Conservation (phyloP, 2,329 filamentous ascomycete species). For the Rutstroemia sp. region DNA sequence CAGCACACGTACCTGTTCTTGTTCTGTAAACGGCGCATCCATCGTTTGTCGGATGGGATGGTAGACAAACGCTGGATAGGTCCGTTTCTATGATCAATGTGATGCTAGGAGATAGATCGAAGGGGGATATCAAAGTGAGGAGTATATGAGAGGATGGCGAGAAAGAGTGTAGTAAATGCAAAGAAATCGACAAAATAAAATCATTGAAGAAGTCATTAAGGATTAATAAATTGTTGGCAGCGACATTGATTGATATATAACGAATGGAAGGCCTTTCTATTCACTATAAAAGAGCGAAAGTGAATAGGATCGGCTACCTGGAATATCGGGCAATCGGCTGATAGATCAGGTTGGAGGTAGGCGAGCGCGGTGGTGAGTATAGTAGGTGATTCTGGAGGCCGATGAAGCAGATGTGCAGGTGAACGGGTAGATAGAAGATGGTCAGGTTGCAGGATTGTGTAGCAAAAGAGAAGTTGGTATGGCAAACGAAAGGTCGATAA, state of each 20-base stretch:
- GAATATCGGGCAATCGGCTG: not conserved
- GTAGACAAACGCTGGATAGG: not conserved
- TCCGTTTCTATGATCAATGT: not conserved
- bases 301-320: not conserved
- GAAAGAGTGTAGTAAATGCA: conserved; percentile 5
- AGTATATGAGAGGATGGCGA: not conserved
- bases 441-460: not conserved
- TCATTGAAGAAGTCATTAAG: conserved; percentile 11
- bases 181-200: conserved; percentile 14
- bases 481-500: conserved; percentile 3
- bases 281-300: not conserved
- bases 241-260: not conserved
- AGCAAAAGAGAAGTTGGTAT: not conserved
- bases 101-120: not conserved
- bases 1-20: conserved; percentile 27
- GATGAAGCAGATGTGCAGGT: not conserved
- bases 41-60: conserved; percentile 9
- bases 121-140: too few relatives aligned
- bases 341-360: not conserved
- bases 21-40: conserved; percentile 24
- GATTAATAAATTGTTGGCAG: conserved; percentile 22
- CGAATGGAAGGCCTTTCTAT: not conserved
- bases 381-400: not conserved
- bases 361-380: not conserved
- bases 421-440: not conserved